Percentiles rank a stretch among this genome's conserved stretches.
phyloP scores from a whole-genome alignment of 805 yeast genomes.

The Myxozyma monticola region DNA sequence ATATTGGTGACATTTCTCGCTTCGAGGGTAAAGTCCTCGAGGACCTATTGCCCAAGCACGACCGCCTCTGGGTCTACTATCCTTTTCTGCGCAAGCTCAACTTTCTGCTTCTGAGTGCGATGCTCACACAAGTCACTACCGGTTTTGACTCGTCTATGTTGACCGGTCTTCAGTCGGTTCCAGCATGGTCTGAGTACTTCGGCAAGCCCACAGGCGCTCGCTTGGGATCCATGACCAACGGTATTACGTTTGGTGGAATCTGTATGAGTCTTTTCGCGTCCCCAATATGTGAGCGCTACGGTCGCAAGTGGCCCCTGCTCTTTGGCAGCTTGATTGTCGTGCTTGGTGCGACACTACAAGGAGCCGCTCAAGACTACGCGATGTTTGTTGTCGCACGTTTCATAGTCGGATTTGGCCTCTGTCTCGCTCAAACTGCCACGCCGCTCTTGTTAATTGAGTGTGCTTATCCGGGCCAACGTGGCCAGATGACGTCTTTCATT shows the following conservation, averaged over 20 bases:
- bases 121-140: constrained; percentile 50
- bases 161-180: constrained; percentile 52
- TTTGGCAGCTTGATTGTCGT: constrained; percentile 3
- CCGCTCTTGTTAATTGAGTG: constrained; percentile 11
- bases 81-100: constrained; percentile 45
- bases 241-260: constrained; percentile 47
- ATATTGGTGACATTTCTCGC: constrained; percentile 12
- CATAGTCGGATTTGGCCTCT: constrained; percentile 56
- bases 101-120: constrained; percentile 43
- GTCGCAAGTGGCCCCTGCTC: constrained; percentile 49
- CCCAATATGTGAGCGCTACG: constrained; percentile 42
- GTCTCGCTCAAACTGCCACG: constrained; percentile 41
- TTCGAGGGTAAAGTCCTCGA: constrained; percentile 20
- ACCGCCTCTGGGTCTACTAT: constrained; percentile 41
- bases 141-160: constrained; percentile 54
- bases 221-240: constrained; percentile 47
- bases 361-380: constrained; percentile 11
- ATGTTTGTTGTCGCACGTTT: constrained; percentile 44
- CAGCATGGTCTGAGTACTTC: constrained; percentile 45
- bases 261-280: constrained; percentile 33
- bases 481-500: constrained; percentile 42
- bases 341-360: constrained; percentile 34
- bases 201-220: constrained; percentile 42
- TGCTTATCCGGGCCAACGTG: constrained; percentile 21
- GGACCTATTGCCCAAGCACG: constrained; percentile 32